phyloP scores from a whole-genome alignment of 2,329 filamentous ascomycete genomes.

The Neophaeococcomyces aloes region DNA sequence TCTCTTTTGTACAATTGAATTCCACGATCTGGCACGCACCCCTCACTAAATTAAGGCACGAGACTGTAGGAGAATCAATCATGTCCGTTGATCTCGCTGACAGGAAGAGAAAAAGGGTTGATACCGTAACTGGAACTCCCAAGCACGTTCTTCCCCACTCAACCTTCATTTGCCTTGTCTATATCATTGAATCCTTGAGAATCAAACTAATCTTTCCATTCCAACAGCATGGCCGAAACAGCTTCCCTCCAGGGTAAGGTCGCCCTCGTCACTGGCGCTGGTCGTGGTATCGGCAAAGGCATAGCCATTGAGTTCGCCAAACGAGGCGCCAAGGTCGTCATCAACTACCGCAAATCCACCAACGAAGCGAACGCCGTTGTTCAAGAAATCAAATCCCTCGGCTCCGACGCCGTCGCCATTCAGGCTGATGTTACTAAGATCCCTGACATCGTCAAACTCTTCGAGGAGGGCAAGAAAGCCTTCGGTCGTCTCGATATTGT shows the following conservation, averaged over 20 bases:
- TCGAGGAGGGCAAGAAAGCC: slow-evolving; percentile 27
- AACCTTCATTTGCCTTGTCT: not conserved
- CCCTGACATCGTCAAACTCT: slow-evolving; percentile 36
- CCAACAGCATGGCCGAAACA: slow-evolving; percentile 6
- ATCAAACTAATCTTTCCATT: not conserved
- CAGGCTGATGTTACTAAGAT: slow-evolving; percentile 33
- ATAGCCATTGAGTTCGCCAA: slow-evolving; percentile 29
- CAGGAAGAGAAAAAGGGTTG: slow-evolving; percentile 7
- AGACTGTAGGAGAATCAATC: not conserved
- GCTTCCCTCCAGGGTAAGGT: slow-evolving; percentile 27
- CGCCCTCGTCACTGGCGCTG: slow-evolving; percentile 30
- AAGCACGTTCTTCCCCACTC: slow-evolving; percentile 4
- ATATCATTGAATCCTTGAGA: not conserved
- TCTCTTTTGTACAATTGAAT: not conserved
- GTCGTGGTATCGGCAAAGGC: slow-evolving; percentile 28
- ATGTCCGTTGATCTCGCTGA: slow-evolving; percentile 7
- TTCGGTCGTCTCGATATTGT: slow-evolving; percentile 60
- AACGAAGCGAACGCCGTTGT: slow-evolving; percentile 27
- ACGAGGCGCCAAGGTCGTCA: slow-evolving; percentile 26
- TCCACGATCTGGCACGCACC: too few relatives aligned
- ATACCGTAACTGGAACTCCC: slow-evolving; percentile 1
- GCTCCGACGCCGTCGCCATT: slow-evolving; percentile 36
- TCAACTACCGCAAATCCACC: slow-evolving; percentile 38
- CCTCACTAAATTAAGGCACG: not conserved
- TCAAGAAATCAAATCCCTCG: slow-evolving; percentile 21